These are phyloP conservation scores for Lachancea lanzarotensis DNA, from an alignment of 805 yeast species.

Conservation along the genomic window DNA sequence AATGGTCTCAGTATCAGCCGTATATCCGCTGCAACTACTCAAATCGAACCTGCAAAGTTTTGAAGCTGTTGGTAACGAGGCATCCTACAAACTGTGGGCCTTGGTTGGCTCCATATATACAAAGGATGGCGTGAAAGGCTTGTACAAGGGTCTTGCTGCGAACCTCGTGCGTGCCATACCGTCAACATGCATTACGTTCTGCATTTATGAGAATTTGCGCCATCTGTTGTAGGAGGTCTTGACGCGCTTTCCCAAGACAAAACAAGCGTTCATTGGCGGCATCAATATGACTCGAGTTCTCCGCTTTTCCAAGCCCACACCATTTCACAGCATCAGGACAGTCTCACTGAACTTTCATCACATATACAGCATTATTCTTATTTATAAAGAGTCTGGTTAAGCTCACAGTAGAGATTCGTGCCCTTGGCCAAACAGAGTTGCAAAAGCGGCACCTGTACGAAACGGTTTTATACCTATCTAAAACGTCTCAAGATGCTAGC, in stretches of 20 bases:
- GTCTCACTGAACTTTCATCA: not conserved
- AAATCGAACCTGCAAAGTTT: slow-evolving; percentile 66
- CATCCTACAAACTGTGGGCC: slow-evolving; percentile 19
- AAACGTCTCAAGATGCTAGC: not conserved
- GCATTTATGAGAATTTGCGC: slow-evolving; percentile 66
- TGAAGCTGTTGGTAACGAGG: slow-evolving; percentile 21
- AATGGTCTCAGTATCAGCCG: slow-evolving; percentile 52
- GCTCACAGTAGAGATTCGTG: no score
- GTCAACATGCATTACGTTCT: slow-evolving; percentile 85
- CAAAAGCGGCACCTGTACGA: not conserved
- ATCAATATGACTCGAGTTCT: no score
- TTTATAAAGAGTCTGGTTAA: not conserved
- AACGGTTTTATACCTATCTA: not conserved
- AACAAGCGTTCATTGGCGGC: no score
- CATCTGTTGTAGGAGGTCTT: slow-evolving; percentile 14
- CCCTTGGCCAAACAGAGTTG: no score
- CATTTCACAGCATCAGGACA: no score
- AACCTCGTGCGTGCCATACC: slow-evolving; percentile 82
- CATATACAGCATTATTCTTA: not conserved
- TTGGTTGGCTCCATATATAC: slow-evolving; percentile 38
- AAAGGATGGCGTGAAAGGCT: slow-evolving; percentile 55
- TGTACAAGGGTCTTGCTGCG: slow-evolving; percentile 78
- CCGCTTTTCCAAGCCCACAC: no score
- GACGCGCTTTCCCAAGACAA: no score
- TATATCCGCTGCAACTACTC: slow-evolving; percentile 82